Evolutionary conservation across 169 alveolate species (phyloP).

Genomic region (Cryptosporidium meleagridis): DNA sequence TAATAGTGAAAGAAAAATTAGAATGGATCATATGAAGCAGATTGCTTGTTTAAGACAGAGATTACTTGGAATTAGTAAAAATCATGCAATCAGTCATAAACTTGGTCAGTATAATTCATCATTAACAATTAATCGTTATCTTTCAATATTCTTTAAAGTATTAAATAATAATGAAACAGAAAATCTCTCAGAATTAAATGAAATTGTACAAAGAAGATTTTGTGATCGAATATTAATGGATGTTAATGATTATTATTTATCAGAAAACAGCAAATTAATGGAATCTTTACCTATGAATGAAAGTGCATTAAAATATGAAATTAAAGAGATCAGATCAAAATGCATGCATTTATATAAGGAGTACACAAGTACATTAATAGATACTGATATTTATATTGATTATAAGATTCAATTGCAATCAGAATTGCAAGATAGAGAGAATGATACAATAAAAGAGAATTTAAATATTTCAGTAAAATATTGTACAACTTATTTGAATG

Average conservation of each 20-base stretch:
- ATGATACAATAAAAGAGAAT: constrained; percentile 33
- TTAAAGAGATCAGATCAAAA: constrained; percentile 18
- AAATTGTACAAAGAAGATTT: constrained; percentile 29
- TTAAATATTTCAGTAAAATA: constrained; percentile 23
- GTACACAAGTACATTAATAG: constrained; percentile 62
- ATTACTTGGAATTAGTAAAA: constrained; percentile 55
- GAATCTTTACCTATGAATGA: constrained; percentile 44
- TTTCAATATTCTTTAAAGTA: constrained; percentile 31
- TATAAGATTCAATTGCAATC: constrained; percentile 37
- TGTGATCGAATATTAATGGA: constrained; percentile 44
- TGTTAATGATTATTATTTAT: constrained; percentile 13
- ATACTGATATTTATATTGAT: constrained; percentile 70
- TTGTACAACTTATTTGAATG: constrained; percentile 50
- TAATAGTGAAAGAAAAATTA: neutral
- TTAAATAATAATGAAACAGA: constrained; percentile 2
- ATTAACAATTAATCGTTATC: constrained; percentile 38
- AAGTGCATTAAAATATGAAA: neutral
- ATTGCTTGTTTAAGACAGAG: constrained; percentile 61
- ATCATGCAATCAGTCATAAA: constrained; percentile 69
- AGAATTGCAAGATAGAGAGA: constrained; percentile 1
- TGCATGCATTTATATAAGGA: constrained; percentile 73
- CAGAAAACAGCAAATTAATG: neutral
- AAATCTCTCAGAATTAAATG: constrained; percentile 44
- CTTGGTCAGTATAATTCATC: constrained; percentile 66
- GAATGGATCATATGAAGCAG: constrained; percentile 65